These are phyloP conservation scores for Clarkia xantiana DNA, from an alignment of 345 rosid species.

Conservation along the genomic window DNA sequence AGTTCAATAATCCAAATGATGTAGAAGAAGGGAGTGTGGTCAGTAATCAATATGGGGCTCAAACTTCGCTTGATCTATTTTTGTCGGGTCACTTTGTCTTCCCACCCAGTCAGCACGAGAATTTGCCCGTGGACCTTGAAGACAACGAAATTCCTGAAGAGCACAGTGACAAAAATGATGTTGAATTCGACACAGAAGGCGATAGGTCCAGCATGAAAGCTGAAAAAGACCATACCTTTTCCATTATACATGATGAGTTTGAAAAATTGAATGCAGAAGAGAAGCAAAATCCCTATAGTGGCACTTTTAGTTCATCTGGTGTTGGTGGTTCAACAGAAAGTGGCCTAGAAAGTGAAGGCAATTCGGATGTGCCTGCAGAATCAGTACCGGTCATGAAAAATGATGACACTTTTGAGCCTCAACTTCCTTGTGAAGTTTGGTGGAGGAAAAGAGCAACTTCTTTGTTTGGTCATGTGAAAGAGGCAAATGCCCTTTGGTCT, in stretches of 20 bases:
- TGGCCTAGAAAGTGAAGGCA: slow-evolving; percentile 21
- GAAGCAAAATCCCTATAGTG: slow-evolving; percentile 29
- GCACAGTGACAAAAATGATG: slow-evolving; percentile 18
- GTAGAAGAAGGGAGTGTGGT: no score
- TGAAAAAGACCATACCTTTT: slow-evolving; percentile 29
- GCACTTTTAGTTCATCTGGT: no score
- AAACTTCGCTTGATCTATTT: slow-evolving; percentile 49
- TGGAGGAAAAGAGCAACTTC: slow-evolving; percentile 85
- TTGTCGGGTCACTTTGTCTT: slow-evolving; percentile 79
- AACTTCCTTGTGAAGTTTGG: slow-evolving; percentile 82
- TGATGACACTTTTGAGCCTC: slow-evolving; percentile 22
- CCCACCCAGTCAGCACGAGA: slow-evolving; percentile 81
- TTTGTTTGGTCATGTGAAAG: slow-evolving; percentile 58
- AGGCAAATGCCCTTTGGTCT: slow-evolving; percentile 82
- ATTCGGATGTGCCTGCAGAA: slow-evolving; percentile 21
- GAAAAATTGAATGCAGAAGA: no score
- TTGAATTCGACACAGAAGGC: slow-evolving; percentile 27
- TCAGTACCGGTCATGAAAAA: slow-evolving; percentile 26
- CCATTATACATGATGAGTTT: slow-evolving; percentile 42
- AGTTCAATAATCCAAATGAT: slow-evolving; percentile 17
- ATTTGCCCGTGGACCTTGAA: slow-evolving; percentile 40
- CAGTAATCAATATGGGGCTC: slow-evolving; percentile 24
- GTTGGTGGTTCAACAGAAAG: no score
- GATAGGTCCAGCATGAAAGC: slow-evolving; percentile 33
- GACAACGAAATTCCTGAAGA: slow-evolving; percentile 23